These are phyloP conservation scores for Hericium erinaceus DNA, from an alignment of 768 basidiomycete species.

Conservation along the genomic window DNA sequence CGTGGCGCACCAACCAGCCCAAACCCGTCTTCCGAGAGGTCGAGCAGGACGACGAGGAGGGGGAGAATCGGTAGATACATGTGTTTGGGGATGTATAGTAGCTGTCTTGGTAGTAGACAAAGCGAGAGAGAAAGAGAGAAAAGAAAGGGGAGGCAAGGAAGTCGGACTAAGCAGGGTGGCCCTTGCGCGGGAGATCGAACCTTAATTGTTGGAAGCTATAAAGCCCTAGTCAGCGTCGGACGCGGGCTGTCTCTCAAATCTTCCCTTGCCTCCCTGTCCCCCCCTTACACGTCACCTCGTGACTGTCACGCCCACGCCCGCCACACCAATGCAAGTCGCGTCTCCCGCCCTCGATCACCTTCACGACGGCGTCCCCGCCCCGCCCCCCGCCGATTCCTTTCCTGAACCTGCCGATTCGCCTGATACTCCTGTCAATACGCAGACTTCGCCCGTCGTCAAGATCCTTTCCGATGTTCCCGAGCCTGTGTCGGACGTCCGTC, in stretches of 20 bases:
- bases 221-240: conserved; percentile 61
- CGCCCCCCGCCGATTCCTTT: conserved; percentile 11
- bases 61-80: conserved; percentile 36
- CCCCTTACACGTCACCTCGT: conserved; percentile 31
- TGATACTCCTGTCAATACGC: conserved; percentile 48
- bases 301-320: conserved; percentile 75
- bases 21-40: conserved; percentile 71
- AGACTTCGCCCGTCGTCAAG: conserved; percentile 44
- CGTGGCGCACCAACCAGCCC: conserved; percentile 82
- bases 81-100: conserved; percentile 13
- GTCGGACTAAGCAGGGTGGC: conserved; percentile 37
- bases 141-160: conserved; percentile 10
- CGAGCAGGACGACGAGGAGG: conserved; percentile 47
- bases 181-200: conserved; percentile 79
- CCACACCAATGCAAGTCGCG: conserved; percentile 17
- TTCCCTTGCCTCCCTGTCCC: conserved; percentile 40
- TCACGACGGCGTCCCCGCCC: conserved; percentile 4
- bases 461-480: conserved; percentile 54
- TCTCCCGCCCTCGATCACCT: conserved; percentile 8
- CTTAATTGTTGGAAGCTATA: conserved; percentile 76
- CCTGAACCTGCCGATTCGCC: conserved; percentile 37
- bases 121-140: conserved; percentile 12
- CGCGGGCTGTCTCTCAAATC: conserved; percentile 60
- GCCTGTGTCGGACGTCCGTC: conserved; percentile 59
- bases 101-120: background rate